Evolutionary conservation across 2,329 filamentous ascomycete species (phyloP).

Genomic region (Chaetomium sp.): DNA sequence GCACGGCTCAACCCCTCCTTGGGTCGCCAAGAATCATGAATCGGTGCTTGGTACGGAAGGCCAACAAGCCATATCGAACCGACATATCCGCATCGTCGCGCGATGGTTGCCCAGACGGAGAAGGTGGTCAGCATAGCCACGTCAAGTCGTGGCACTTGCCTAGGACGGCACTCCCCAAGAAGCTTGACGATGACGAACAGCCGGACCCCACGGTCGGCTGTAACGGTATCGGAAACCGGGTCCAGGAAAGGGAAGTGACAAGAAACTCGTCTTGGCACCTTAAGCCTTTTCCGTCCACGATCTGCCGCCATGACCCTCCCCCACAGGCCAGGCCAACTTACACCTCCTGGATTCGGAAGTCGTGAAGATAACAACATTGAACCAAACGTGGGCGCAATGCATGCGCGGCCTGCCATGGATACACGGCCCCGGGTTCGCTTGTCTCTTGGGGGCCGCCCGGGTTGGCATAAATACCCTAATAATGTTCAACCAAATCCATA

Average conservation of each 20-base stretch:
- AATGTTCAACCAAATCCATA: background rate
- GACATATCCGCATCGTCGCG: background rate
- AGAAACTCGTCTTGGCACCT: slow-evolving; percentile 3
- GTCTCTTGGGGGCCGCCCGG: background rate
- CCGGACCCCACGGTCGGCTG: background rate
- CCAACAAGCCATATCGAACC: no score
- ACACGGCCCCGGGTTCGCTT: background rate
- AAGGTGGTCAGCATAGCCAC: background rate
- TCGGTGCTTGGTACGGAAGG: no score
- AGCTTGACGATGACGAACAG: background rate
- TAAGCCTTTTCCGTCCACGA: background rate
- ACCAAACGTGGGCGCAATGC: background rate
- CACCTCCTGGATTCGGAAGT: slow-evolving; percentile 2
- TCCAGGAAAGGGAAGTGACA: slow-evolving; percentile 16
- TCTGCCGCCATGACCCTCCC: background rate
- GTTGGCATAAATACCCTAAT: background rate
- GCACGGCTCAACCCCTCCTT: background rate
- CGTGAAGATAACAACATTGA: slow-evolving; percentile 4
- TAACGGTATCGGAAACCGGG: background rate
- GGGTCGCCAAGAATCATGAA: no score
- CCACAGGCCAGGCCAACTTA: background rate
- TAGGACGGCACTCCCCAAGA: background rate
- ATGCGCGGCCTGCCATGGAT: background rate
- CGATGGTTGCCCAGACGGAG: background rate
- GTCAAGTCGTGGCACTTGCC: background rate